Evolutionary conservation across 1,284 basidiomycete genomes (phyloP).

Genomic region (Malassezia yamatoensis): DNA sequence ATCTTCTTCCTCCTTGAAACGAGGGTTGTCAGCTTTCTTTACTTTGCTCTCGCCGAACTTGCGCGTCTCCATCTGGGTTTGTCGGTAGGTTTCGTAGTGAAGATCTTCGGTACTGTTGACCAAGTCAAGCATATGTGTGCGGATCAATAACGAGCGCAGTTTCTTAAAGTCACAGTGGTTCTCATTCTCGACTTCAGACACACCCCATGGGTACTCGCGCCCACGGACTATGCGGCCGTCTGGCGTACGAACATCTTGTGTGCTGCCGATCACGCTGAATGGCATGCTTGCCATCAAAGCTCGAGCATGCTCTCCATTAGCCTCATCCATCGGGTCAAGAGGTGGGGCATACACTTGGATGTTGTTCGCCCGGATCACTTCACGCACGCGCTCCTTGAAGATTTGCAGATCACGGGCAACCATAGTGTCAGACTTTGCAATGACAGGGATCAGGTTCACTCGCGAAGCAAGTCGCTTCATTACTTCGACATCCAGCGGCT

Average conservation of each 20-base stretch:
- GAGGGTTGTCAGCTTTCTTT: conserved; percentile 97
- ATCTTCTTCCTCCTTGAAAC: conserved; percentile 99
- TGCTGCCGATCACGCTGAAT: conserved; percentile 96
- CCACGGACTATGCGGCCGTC: conserved; percentile 93
- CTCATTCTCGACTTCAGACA: conserved; percentile 96
- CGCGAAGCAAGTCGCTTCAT: conserved; percentile 95
- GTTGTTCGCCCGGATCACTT: conserved; percentile 77
- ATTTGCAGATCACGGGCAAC: conserved; percentile 79
- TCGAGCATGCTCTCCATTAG: conserved; percentile 76
- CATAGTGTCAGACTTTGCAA: conserved; percentile 92
- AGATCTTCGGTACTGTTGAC: conserved; percentile 89
- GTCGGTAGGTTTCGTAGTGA: conserved; percentile 97
- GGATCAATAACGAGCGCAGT: conserved; percentile 84
- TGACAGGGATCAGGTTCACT: conserved; percentile 93
- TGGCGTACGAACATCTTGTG: conserved; percentile 77
- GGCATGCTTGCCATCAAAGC: conserved; percentile 75
- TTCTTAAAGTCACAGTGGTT: conserved; percentile 99
- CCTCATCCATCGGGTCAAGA: conserved; percentile 79
- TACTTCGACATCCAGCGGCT: conserved; percentile 96
- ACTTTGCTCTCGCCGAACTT: conserved; percentile 98
- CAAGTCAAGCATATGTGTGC: conserved; percentile 97
- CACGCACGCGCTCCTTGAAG: conserved; percentile 86
- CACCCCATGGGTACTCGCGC: conserved; percentile 98
- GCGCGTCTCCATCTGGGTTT: conserved; percentile 98
- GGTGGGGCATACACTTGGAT: conserved; percentile 92